Conservation (phyloP, 257 asterid genomes). For the Solanum medicagineum region DNA sequence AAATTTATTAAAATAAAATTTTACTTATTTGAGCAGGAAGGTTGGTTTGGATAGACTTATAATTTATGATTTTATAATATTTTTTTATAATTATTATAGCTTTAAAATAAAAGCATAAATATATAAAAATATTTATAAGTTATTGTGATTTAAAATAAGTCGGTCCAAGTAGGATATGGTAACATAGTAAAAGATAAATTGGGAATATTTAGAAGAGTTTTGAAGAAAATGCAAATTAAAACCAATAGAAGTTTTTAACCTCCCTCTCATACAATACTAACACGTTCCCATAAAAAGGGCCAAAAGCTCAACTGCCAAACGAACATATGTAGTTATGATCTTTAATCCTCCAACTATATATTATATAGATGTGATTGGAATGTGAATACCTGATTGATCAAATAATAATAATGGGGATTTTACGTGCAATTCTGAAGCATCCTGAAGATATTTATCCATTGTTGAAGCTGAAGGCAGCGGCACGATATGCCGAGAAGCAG, state of each 20-base stretch:
- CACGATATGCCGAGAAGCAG: constrained; percentile 68
- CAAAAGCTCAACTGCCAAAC: background rate
- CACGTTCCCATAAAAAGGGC: background rate
- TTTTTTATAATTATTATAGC: no score
- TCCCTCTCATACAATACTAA: background rate
- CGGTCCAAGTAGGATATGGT: no score
- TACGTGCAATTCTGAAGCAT: constrained; percentile 62
- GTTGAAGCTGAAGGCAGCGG: constrained; percentile 70
- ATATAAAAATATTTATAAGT: no score
- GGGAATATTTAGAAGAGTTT: no score
- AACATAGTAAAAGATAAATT: no score
- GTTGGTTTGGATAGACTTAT: no score
- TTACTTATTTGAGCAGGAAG: no score
- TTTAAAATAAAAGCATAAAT: no score
- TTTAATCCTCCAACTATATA: background rate
- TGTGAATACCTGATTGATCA: background rate
- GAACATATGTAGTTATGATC: background rate
- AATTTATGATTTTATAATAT: no score
- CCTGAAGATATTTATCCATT: constrained; percentile 84
- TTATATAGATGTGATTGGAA: background rate
- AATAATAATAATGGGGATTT: constrained; percentile 40
- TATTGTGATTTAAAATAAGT: no score
- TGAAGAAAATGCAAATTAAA: background rate
- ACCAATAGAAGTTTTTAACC: background rate
- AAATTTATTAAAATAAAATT: no score